Percentiles rank a stretch among this genome's conserved stretches.
phyloP scores from a whole-genome alignment of 176 grass and related monocot genomes.

The Zizania latifolia region DNA sequence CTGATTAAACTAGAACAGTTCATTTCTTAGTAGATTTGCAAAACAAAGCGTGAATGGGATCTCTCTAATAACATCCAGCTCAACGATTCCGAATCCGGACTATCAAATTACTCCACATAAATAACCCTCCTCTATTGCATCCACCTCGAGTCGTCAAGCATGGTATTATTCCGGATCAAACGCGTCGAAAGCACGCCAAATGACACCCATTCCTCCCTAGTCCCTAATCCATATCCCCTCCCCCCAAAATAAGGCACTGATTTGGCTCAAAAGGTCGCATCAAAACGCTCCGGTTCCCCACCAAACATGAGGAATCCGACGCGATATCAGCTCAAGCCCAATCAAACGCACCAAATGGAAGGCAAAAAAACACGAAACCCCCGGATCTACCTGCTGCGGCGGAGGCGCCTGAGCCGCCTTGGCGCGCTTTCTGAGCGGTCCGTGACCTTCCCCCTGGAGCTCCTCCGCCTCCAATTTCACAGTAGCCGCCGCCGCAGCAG shows the following conservation, averaged over 20 bases:
- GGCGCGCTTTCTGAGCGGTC: constrained; percentile 30
- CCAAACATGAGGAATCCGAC: not conserved
- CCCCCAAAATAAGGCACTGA: not conserved
- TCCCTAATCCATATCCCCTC: too few species aligned
- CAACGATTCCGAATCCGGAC: not conserved
- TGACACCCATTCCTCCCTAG: too few species aligned
- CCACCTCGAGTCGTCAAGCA: not conserved
- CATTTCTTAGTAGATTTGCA: not conserved
- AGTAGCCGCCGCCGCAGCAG: not conserved
- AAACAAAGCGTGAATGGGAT: not conserved
- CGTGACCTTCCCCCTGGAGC: not conserved
- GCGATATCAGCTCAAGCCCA: not conserved
- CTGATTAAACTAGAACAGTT: not conserved
- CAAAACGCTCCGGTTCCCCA: not conserved
- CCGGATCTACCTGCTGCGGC: constrained; percentile 44
- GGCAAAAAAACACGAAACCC: not conserved
- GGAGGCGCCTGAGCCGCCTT: not conserved
- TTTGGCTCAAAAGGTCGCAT: not conserved
- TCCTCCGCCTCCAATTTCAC: constrained; percentile 50
- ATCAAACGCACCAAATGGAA: not conserved
- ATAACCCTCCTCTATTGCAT: not conserved
- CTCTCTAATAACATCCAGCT: not conserved
- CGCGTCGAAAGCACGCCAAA: not conserved
- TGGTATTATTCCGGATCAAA: not conserved
- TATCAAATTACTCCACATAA: not conserved